Base-by-base conservation (phyloP, 257 asterid species). In the Solanum tarapatanum region DNA sequence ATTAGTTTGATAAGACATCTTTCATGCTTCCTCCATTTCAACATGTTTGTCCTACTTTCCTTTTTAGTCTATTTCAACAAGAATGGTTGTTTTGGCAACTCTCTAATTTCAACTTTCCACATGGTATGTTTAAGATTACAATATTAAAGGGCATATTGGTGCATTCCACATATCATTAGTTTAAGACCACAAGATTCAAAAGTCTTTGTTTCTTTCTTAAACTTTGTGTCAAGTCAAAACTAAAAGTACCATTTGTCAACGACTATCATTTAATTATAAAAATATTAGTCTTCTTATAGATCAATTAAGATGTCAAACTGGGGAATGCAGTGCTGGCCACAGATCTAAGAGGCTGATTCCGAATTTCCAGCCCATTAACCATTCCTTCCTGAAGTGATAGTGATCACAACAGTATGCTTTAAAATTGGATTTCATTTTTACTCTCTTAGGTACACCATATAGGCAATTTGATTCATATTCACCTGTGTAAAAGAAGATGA, bases 381-480 rank as follows among this genome's bases (percentile, higher is more conserved):
- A 30, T 30, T 82, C 43, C 30, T 43, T 48, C 41, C 85, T 1
- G 85, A 30, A 82, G 69, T 30, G 69, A 48, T 30, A 48, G 85
- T 82, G 85, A 48, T 82, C 85, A 82, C 70, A 82, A 48, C 69
- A 30, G 69, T 48, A 16, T 17, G 30, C 28, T 82, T 48, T 82
- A 28, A 48, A 48, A 17, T 30, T 30, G 30, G 69, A 5, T 16
- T 43, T 82, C 28, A 11, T 16, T 48, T 45, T 48, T 80, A 82
- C 85, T 1, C 1, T 45, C 26, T 2, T 45, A 80, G 41, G 39
- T 80, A 30, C 13, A 45, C 66, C 24, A 9, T 43, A 28, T 45
- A 30, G 85, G 69, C 2, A 80, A 45, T 45, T 26, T 28, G 26
- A 16, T 80, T n/a, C 0, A 3, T 79, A 41, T 41, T 21, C 2